phyloP scores from a whole-genome alignment of 768 basidiomycete genomes.

The Tylopilus plumbeoviolaceoides region DNA sequence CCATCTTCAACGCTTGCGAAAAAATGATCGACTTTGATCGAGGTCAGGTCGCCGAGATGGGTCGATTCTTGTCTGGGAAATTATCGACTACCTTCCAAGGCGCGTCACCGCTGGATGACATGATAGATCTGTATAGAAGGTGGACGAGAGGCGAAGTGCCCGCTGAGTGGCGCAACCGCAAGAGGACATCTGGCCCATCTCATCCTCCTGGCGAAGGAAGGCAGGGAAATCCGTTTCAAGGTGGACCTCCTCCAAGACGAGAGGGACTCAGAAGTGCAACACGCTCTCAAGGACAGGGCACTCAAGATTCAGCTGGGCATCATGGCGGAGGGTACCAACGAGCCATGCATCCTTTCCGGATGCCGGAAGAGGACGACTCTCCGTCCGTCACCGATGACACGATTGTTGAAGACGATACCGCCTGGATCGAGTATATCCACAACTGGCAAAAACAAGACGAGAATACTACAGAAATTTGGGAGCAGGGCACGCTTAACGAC shows the following conservation, averaged over 20 bases:
- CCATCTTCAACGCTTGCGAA: not conserved
- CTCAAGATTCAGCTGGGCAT: too few relatives aligned
- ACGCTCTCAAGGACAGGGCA: too few relatives aligned
- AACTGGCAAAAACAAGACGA: too few relatives aligned
- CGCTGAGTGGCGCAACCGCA: not conserved
- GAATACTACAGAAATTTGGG: too few relatives aligned
- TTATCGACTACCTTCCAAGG: not conserved
- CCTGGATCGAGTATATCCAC: too few relatives aligned
- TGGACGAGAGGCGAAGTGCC: not conserved
- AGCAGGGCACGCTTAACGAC: too few relatives aligned
- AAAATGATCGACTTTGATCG: not conserved
- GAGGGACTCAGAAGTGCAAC: not conserved
- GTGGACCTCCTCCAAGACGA: not conserved
- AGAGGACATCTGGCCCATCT: not conserved
- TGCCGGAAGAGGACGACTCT: too few relatives aligned
- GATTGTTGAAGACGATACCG: too few relatives aligned
- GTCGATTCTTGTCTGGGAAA: not conserved
- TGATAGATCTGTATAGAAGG: not conserved
- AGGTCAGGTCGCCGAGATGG: not conserved
- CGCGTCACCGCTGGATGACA: not conserved
- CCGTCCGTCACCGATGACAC: too few relatives aligned
- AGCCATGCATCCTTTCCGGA: too few relatives aligned
- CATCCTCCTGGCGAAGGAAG: not conserved
- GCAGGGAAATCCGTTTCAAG: not conserved
- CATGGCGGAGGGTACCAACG: too few relatives aligned